phyloP scores from a whole-genome alignment of 2,329 filamentous ascomycete species.

The Teratosphaeriaceae sp. region DNA sequence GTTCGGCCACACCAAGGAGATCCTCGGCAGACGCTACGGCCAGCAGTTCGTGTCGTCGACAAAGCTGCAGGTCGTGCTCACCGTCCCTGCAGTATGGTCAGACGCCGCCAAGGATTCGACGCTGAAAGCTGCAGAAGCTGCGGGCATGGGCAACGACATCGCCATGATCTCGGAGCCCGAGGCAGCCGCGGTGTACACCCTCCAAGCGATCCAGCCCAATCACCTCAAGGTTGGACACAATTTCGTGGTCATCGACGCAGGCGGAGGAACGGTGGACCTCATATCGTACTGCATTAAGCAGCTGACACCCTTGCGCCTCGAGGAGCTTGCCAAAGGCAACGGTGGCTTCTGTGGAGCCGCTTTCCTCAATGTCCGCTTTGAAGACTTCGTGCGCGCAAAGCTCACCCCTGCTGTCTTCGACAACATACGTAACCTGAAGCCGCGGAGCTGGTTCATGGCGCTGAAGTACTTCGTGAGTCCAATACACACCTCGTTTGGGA shows the following conservation, averaged over 20 bases:
- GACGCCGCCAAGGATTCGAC: constrained; percentile 82
- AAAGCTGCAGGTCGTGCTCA: constrained; percentile 71
- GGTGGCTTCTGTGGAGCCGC: constrained; percentile 72
- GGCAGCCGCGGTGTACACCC: constrained; percentile 70
- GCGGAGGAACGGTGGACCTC: constrained; percentile 60
- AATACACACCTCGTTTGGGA: too few species aligned
- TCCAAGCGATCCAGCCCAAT: constrained; percentile 73
- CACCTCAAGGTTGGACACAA: constrained; percentile 61
- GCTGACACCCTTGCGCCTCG: constrained; percentile 62
- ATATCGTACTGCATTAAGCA: constrained; percentile 79
- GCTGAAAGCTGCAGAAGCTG: constrained; percentile 66
- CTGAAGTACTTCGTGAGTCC: constrained; percentile 71
- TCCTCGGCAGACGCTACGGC: constrained; percentile 65
- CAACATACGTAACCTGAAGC: constrained; percentile 70
- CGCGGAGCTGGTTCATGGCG: constrained; percentile 67
- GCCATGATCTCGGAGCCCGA: constrained; percentile 77
- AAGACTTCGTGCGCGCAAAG: constrained; percentile 68
- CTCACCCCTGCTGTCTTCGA: constrained; percentile 57
- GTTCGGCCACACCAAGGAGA: constrained; percentile 72
- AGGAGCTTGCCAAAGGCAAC: constrained; percentile 73
- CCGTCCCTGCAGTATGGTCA: constrained; percentile 77
- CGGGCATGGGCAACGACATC: constrained; percentile 65
- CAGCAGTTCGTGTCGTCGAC: constrained; percentile 72
- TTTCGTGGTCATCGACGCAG: constrained; percentile 52
- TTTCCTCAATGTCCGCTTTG: constrained; percentile 74